A percentile compares a stretch with the other conserved stretches of the same genome.
Conservation (phyloP, 441 rosid species). For the Gossypium davidsonii region DNA sequence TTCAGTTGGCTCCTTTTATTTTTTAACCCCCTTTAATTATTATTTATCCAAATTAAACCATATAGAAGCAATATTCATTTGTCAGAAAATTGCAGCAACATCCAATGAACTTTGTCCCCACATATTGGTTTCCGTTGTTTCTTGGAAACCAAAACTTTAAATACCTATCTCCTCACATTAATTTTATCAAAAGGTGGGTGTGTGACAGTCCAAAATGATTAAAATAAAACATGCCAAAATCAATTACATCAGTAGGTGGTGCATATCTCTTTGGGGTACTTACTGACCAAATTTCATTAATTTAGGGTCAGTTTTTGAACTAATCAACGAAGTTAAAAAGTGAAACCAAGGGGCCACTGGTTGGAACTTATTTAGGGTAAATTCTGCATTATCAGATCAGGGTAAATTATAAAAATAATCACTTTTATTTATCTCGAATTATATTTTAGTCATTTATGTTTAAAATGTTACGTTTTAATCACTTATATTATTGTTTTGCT, state of each 20-base stretch:
- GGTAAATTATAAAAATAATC: too few species aligned
- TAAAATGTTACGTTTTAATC: too few species aligned
- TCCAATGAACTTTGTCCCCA: conserved; percentile 7
- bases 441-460: too few species aligned
- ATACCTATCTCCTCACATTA: neutral
- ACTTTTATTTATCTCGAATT: too few species aligned
- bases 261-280: neutral
- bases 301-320: neutral
- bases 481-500: too few species aligned
- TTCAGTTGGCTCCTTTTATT: neutral
- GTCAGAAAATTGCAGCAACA: neutral
- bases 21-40: neutral
- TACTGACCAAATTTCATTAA: neutral
- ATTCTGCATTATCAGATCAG: neutral
- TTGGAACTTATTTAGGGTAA: neutral
- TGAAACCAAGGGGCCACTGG: neutral
- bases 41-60: neutral
- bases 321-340: neutral
- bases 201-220: too few species aligned
- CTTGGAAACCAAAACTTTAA: conserved; percentile 2
- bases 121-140: conserved; percentile 4
- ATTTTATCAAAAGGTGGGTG: neutral
- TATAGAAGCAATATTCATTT: neutral
- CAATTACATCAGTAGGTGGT: neutral
- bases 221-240: neutral